Conservation (phyloP, 116 monocot genomes). For the Dioscorea cayenensis region DNA sequence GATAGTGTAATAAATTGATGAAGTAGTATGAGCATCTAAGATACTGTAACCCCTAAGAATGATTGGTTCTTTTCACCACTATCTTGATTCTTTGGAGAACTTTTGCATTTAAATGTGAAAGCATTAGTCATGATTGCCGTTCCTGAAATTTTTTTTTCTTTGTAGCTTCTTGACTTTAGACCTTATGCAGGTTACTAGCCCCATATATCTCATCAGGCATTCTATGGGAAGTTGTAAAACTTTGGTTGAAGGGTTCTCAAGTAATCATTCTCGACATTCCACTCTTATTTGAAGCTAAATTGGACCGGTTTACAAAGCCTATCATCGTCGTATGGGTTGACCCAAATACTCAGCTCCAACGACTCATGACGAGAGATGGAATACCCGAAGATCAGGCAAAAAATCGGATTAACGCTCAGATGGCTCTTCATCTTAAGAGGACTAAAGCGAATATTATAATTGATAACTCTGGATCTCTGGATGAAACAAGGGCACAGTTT, state of each 20-base stretch:
- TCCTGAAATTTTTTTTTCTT: no score
- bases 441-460: conserved; percentile 67
- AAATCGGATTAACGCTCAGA: conserved; percentile 65
- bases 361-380: conserved; percentile 67
- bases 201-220: conserved; percentile 77
- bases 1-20: no score
- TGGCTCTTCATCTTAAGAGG: conserved; percentile 63
- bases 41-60: no score
- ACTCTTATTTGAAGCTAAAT: conserved; percentile 74
- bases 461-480: conserved; percentile 73
- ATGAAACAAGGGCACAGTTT: conserved; percentile 60
- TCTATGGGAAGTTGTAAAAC: conserved; percentile 61
- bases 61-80: no score
- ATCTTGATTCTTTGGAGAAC: no score
- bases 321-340: conserved; percentile 83
- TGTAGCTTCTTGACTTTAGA: not conserved
- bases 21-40: no score
- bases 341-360: conserved; percentile 55
- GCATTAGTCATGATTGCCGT: no score
- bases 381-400: conserved; percentile 70
- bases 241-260: conserved; percentile 73
- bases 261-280: conserved; percentile 88
- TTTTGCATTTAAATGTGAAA: no score
- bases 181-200: conserved; percentile 59
- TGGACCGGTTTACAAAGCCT: conserved; percentile 67